Percentiles rank a stretch among this genome's conserved stretches.
Evolutionary conservation across 345 rosid genomes (phyloP).

Genomic region (Geranium rotundifolium): DNA sequence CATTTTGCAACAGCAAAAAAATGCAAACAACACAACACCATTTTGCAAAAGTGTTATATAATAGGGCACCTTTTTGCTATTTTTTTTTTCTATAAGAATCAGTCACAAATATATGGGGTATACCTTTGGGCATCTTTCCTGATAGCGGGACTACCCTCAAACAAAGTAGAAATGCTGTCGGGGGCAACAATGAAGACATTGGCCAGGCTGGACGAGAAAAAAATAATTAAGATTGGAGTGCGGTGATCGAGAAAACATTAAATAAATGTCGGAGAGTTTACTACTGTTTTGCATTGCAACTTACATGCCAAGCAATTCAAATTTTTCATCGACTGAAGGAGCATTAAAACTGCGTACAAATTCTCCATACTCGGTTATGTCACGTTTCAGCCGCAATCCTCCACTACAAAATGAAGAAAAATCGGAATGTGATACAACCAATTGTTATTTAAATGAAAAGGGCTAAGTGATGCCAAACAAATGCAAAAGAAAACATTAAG

Average conservation of each 20-base stretch:
- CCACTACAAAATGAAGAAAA: conserved; percentile 37
- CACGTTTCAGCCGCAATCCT: conserved; percentile 93
- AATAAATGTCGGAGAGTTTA: not conserved
- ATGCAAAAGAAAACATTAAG: too few species aligned
- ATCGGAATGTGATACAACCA: too few species aligned
- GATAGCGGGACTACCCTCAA: conserved; percentile 92
- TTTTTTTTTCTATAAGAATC: not conserved
- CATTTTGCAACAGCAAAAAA: too few species aligned
- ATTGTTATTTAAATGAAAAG: too few species aligned
- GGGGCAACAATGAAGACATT: conserved; percentile 96
- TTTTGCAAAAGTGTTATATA: too few species aligned
- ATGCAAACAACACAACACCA: too few species aligned
- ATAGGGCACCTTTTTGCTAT: too few species aligned
- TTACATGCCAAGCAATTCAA: conserved; percentile 89
- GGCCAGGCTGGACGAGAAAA: conserved; percentile 52
- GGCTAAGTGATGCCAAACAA: too few species aligned
- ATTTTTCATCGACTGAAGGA: conserved; percentile 90
- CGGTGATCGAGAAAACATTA: conserved; percentile 1
- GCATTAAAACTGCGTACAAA: conserved; percentile 79
- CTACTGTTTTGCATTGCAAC: conserved; percentile 9
- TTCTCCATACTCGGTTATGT: conserved; percentile 81
- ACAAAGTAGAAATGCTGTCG: conserved; percentile 80
- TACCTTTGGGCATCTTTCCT: conserved; percentile 91
- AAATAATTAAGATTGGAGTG: conserved; percentile 2
- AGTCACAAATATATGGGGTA: not conserved